These are phyloP conservation scores for Epichloe aotearoae DNA, from an alignment of 2,329 filamentous ascomycete species.

Conservation along the genomic window DNA sequence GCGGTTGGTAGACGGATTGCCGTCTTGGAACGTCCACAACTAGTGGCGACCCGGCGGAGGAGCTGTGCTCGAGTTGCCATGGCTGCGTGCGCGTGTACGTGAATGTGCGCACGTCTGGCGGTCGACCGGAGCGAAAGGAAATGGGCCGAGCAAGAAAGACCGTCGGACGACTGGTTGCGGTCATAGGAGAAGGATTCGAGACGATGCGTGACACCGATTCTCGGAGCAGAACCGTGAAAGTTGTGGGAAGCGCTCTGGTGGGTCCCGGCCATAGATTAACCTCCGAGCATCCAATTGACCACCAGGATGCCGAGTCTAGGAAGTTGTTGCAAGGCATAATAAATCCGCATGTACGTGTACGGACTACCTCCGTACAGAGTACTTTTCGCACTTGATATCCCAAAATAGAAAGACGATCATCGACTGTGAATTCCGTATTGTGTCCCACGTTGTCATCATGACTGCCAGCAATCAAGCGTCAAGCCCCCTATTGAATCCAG, in stretches of 20 bases:
- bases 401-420: not conserved
- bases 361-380: too few species aligned
- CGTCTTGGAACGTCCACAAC: not conserved
- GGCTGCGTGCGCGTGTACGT: not conserved
- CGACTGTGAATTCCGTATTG: not conserved
- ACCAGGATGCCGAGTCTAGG: too few species aligned
- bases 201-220: not conserved
- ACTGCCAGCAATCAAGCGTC: not conserved
- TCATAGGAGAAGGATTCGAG: not conserved
- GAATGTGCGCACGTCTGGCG: not conserved
- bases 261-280: not conserved
- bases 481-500: not conserved
- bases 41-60: conserved; percentile 1
- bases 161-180: not conserved
- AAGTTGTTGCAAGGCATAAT: too few species aligned
- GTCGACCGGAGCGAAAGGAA: not conserved
- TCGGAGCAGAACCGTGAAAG: not conserved
- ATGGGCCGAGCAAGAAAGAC: not conserved
- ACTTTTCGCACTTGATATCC: not conserved
- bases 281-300: not conserved
- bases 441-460: not conserved
- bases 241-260: not conserved
- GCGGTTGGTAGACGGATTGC: not conserved
- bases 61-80: conserved; percentile 5
- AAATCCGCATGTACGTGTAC: too few species aligned